Percentiles rank a stretch among this genome's conserved stretches.
These are phyloP conservation scores for Tetrahymena borealis DNA, from an alignment of 73 alveolate genomes.

Conservation along the genomic window DNA sequence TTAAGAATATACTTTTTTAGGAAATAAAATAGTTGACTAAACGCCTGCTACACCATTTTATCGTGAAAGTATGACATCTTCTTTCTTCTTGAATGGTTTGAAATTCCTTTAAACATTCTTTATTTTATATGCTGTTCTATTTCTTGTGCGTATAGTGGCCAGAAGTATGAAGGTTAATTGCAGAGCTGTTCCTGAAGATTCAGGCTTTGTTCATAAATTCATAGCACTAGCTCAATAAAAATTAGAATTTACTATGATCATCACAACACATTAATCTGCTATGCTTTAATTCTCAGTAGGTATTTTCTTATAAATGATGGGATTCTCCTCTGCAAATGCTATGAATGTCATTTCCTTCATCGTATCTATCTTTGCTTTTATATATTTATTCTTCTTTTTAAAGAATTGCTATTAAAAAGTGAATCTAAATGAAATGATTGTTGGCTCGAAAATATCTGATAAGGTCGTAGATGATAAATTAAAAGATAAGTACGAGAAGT, in stretches of 20 bases:
- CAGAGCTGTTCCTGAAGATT: not conserved
- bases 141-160: not conserved
- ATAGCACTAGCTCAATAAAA: not conserved
- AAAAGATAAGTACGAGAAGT: not conserved
- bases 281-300: not conserved
- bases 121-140: not conserved
- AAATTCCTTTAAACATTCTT: not conserved
- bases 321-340: not conserved
- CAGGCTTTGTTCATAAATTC: not conserved
- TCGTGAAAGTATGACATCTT: not conserved
- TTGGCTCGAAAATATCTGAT: not conserved
- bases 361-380: not conserved
- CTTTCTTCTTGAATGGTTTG: not conserved
- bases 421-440: not conserved
- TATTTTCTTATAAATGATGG: not conserved
- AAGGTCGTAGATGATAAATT: not conserved
- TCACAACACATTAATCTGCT: not conserved
- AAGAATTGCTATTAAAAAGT: not conserved
- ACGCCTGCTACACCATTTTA: not conserved
- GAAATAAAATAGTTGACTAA: not conserved
- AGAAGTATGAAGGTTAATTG: not conserved
- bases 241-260: not conserved
- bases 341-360: not conserved
- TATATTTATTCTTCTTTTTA: not conserved
- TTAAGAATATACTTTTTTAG: not conserved